Base-by-base conservation (phyloP, 2,329 filamentous ascomycete species). In the Aspergillus melleus region DNA sequence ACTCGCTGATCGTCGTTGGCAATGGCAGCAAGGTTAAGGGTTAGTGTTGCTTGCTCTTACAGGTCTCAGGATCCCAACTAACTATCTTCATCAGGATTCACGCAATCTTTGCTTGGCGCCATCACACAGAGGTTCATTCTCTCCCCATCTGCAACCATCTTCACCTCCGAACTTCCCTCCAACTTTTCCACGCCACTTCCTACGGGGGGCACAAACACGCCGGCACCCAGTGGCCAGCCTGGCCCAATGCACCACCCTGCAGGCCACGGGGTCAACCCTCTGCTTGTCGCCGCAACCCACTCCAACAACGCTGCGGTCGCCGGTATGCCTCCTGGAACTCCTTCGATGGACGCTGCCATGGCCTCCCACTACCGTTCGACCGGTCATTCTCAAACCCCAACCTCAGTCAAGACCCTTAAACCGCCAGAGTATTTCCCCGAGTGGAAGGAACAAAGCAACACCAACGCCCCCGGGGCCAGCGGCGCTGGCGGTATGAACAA, bases 101-200 rank as follows among this genome's bases (percentile, higher is more conserved):
- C 90, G 66, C 92, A 97, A 69, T 91, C 94, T 66, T 87, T 99
- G 52, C 75, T 98, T 42, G 85, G 90, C 68, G 92, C 88, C 0
- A 85, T 99, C 39, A 86, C 86, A 42, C 85, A 88, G 52, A 92
- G 93, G 65, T 95, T 96, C 75, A 85, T 97, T 56, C 88, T 99
- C 66, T 96, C 93, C 2, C 95, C 95, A 29, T 94, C 92, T 1
- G 92, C 92, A 54, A 97, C 93, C 47, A 98, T 98, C 70, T 98
- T 98, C 82, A 96, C 93, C 39, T 96, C 92, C 22, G 95, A 99
- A 76, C 87, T 98, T 42, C 95, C 95, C 8, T 97, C 92, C 9
- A 94, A 95, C 77, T 86, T 97, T 72, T 92, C 91, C 30, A 98
- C 95, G 0, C 95, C 95, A 1, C 85, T 90, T 11, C 93, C 92